Evolutionary conservation across 805 yeast species (phyloP), one percentile per base, ranked within the genome.

Genomic region (Diddensiella santjacobensis): DNA sequence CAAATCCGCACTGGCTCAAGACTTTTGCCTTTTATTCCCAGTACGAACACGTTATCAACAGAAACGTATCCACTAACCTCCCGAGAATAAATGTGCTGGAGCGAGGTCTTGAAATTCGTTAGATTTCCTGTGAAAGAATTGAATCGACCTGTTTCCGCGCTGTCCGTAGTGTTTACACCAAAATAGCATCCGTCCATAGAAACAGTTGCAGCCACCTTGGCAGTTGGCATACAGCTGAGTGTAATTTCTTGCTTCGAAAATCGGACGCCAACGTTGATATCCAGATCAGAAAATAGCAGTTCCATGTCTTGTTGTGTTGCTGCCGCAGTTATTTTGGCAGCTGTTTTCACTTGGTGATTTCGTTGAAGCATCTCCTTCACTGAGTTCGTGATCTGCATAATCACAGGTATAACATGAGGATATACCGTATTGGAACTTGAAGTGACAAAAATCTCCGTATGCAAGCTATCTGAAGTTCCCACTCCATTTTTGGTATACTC

Each of bases 191-290:
- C 82, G 18, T 81, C 84, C 19, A 83, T 75, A 4, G 88, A 84
- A 13, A 88, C 82, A 30, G 84, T 78, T 0, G 97, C 95, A 33
- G 88, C 89, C 1, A 93, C 93, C 61, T 87, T 88, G 0, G 98
- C 98, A 15, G 83, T 83, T 1, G 99, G 99, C 52, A 87, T 91
- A 73, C 99, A 93, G 56, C 95, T 85, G 45, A 93, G 70, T 2
- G 84, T 77, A 19, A 93, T 62, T 39, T 77, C 78, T 62, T 93
- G 99, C 29, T 81, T 77, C 18, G 80, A 89, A 45, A 90, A 75
- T 36, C 75, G 71, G 4, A 90, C 54, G 0, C 84, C 80, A 47
- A 85, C 65, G 44, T 79, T 80, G 23, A 87, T 56, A 53, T 84
- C 88, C 45, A 84, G 61, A 23, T 78, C 77, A 36, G 70, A 65